Percentiles rank a stretch among this genome's conserved stretches.
These are phyloP conservation scores for Nadsonia starkeyi-henricii DNA, from an alignment of 1,139 yeast species.

Conservation along the genomic window DNA sequence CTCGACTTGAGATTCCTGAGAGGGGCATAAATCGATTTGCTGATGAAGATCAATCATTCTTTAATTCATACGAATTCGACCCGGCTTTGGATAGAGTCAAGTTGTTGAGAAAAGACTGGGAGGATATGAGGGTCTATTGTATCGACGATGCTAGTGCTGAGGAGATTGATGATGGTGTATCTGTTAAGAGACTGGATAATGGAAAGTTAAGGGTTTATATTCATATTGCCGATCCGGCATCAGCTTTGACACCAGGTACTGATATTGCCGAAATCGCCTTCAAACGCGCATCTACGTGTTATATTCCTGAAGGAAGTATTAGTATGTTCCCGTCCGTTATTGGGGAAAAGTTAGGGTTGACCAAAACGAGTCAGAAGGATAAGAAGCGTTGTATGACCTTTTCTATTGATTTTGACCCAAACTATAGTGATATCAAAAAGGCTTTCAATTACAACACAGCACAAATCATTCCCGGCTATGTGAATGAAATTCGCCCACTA, in stretches of 20 bases:
- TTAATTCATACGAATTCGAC: constrained; percentile 1
- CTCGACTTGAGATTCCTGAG: constrained; percentile 7
- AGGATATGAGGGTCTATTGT: constrained; percentile 48
- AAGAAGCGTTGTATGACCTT: constrained; percentile 39
- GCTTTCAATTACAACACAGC: constrained; percentile 14
- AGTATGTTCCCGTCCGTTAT: constrained; percentile 60
- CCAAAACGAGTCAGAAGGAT: constrained; percentile 21
- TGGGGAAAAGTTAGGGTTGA: constrained; percentile 40
- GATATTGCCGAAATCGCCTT: constrained; percentile 45
- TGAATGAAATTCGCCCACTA: constrained; percentile 32
- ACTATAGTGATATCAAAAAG: constrained; percentile 13
- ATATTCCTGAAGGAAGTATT: constrained; percentile 53
- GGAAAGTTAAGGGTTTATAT: constrained; percentile 37
- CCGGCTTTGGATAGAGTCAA: constrained; percentile 8
- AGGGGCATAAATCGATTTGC: constrained; percentile 9
- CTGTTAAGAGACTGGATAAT: constrained; percentile 32
- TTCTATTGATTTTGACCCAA: constrained; percentile 27
- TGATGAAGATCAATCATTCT: constrained; percentile 6
- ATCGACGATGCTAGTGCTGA: constrained; percentile 72
- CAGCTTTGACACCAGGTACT: constrained; percentile 38
- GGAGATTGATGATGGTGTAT: constrained; percentile 89
- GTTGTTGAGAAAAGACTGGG: constrained; percentile 9
- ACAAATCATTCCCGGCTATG: constrained; percentile 24
- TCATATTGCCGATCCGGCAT: constrained; percentile 81
- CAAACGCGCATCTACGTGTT: constrained; percentile 52